phyloP scores from a whole-genome alignment of 2,329 filamentous ascomycete species.

The Parascedosporium putredinis region DNA sequence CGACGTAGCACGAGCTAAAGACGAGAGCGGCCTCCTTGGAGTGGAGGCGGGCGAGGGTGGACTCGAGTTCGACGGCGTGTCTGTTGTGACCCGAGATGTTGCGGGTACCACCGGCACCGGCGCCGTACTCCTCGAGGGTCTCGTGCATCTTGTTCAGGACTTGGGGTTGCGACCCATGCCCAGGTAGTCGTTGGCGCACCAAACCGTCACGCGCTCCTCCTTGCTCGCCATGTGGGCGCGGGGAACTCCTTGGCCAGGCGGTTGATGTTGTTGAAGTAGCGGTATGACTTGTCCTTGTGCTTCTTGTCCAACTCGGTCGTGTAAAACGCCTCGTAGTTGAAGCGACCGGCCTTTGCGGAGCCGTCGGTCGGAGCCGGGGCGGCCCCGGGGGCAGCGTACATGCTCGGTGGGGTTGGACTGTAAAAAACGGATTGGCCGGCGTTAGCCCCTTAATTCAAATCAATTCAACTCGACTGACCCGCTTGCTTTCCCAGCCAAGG shows the following conservation, averaged over 20 bases:
- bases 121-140: constrained; percentile 87
- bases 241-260: constrained; percentile 89
- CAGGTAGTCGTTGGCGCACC: constrained; percentile 98
- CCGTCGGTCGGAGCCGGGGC: constrained; percentile 8
- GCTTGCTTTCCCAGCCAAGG: neutral
- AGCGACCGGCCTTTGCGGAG: constrained; percentile 11
- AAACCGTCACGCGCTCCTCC: constrained; percentile 86
- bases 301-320: constrained; percentile 87
- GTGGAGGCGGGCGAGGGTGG: constrained; percentile 74
- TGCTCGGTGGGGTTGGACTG: constrained; percentile 10
- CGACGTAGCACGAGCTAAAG: constrained; percentile 96
- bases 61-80: constrained; percentile 80
- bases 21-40: constrained; percentile 86
- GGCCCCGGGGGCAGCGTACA: neutral
- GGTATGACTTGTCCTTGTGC: constrained; percentile 98
- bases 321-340: constrained; percentile 84
- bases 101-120: constrained; percentile 86
- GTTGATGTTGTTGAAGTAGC: constrained; percentile 99
- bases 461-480: too few species aligned
- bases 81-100: constrained; percentile 98
- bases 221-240: constrained; percentile 79
- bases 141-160: constrained; percentile 90
- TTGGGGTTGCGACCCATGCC: constrained; percentile 90
- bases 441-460: too few species aligned
- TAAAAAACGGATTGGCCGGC: constrained; percentile 13